A percentile compares a stretch with the other conserved stretches of the same genome.
These are phyloP conservation scores for Pleurotus salmoneostramineus DNA, from an alignment of 768 basidiomycete genomes.

Conservation along the genomic window DNA sequence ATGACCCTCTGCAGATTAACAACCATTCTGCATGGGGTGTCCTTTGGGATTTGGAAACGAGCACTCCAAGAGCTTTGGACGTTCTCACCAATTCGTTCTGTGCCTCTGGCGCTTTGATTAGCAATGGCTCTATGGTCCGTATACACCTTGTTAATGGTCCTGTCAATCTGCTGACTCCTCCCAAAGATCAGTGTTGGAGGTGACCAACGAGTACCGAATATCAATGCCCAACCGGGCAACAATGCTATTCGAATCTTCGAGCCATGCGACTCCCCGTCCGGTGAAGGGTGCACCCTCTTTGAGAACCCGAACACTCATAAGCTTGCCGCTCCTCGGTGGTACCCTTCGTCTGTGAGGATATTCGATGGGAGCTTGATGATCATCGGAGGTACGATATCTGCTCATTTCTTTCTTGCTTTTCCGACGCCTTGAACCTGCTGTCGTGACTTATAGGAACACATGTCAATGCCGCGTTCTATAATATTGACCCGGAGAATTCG, in stretches of 20 bases:
- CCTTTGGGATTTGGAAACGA: constrained; percentile 45
- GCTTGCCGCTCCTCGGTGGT: constrained; percentile 54
- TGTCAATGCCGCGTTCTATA: constrained; percentile 12
- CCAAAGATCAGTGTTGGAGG: constrained; percentile 41
- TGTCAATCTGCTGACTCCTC: not conserved
- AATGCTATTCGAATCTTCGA: constrained; percentile 18
- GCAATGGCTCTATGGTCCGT: constrained; percentile 52
- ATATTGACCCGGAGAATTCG: constrained; percentile 26
- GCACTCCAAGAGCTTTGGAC: constrained; percentile 48
- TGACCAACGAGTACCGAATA: constrained; percentile 33
- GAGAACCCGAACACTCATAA: constrained; percentile 44
- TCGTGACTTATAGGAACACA: constrained; percentile 34
- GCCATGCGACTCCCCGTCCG: constrained; percentile 16
- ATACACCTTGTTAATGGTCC: not conserved
- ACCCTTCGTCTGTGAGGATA: constrained; percentile 45
- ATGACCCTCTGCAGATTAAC: constrained; percentile 41
- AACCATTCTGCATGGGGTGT: constrained; percentile 49
- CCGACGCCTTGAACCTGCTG: not conserved
- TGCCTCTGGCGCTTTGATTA: constrained; percentile 46
- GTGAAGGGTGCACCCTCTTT: constrained; percentile 21
- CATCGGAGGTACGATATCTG: constrained; percentile 11
- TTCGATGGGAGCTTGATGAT: constrained; percentile 33
- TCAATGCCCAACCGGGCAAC: constrained; percentile 27
- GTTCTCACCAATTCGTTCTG: constrained; percentile 58
- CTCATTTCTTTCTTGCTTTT: not conserved